These are phyloP conservation scores for Diaporthe velutina DNA, from an alignment of 2,329 filamentous ascomycete species.

Conservation along the genomic window DNA sequence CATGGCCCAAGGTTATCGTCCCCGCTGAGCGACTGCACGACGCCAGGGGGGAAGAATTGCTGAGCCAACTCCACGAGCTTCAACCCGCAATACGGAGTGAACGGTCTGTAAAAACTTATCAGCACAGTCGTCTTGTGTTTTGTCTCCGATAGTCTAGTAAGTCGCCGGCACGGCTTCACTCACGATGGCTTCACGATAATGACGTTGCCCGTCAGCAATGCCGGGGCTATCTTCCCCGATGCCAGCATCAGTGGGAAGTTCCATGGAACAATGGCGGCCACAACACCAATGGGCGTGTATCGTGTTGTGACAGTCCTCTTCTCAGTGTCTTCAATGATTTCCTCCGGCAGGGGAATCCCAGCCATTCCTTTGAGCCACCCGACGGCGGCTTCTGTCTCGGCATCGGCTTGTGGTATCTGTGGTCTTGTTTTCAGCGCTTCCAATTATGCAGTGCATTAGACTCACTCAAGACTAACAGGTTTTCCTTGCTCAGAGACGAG, in stretches of 20 bases:
- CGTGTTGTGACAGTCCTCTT: neutral
- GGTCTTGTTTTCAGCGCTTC: neutral
- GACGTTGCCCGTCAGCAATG: conserved; percentile 67
- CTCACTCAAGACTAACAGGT: no score
- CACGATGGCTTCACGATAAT: conserved; percentile 71
- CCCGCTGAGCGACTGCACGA: conserved; percentile 72
- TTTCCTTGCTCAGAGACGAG: neutral
- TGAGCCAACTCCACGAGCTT: conserved; percentile 71
- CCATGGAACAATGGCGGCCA: conserved; percentile 3
- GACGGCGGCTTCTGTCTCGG: neutral
- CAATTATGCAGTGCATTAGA: no score
- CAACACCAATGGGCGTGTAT: neutral
- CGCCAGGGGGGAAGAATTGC: conserved; percentile 70
- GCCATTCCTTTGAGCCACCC: neutral
- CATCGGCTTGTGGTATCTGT: neutral
- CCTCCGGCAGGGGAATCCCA: neutral
- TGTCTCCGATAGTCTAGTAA: no score
- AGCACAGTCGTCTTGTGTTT: no score
- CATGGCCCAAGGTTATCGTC: conserved; percentile 70
- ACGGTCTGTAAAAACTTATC: no score
- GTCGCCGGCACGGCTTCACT: no score
- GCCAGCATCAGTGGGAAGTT: conserved; percentile 9
- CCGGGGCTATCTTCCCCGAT: conserved; percentile 65
- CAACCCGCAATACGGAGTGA: conserved; percentile 67
- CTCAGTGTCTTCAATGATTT: neutral